Percentiles rank a stretch among this genome's conserved stretches.
Conservation (phyloP, 1,284 basidiomycete genomes). For the Phlebopus sp. region DNA sequence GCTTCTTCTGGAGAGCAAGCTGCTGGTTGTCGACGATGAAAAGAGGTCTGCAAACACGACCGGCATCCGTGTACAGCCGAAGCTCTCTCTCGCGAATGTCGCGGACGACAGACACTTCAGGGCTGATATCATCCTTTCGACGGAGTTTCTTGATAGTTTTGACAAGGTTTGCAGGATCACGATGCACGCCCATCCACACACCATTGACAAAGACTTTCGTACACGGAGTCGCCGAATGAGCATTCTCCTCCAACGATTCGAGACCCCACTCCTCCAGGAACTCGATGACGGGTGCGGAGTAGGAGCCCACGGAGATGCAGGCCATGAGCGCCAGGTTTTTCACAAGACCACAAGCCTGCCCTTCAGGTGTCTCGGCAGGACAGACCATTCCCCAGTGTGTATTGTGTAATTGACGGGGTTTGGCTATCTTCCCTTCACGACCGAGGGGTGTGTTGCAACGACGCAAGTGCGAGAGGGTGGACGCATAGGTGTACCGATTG, state of each 20-base stretch:
- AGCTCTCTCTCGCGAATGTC: conserved; percentile 97
- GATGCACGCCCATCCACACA: conserved; percentile 99
- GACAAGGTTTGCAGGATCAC: conserved; percentile 89
- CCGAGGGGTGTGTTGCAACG: conserved; percentile 98
- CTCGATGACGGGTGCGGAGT: conserved; percentile 95
- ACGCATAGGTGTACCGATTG: conserved; percentile 98
- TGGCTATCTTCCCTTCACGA: conserved; percentile 98
- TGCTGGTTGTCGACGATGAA: conserved; percentile 95
- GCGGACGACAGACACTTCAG: conserved; percentile 94
- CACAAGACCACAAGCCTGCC: conserved; percentile 98
- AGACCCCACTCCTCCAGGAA: conserved; percentile 99
- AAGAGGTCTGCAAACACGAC: conserved; percentile 93
- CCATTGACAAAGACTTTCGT: conserved; percentile 99
- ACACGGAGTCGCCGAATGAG: conserved; percentile 75
- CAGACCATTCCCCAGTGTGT: conserved; percentile 99
- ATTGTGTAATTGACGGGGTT: conserved; percentile 98
- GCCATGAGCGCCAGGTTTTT: conserved; percentile 99
- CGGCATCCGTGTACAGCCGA: conserved; percentile 93
- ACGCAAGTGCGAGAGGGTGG: conserved; percentile 95
- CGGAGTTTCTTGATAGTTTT: conserved; percentile 91
- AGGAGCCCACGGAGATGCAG: conserved; percentile 96
- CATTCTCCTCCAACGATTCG: conserved; percentile 89
- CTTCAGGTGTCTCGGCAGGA: conserved; percentile 98
- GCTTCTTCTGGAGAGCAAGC: conserved; percentile 81
- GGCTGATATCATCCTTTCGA: conserved; percentile 92